phyloP scores from a whole-genome alignment of 1,284 basidiomycete genomes.

The Pyrrhoderma lamaoense region DNA sequence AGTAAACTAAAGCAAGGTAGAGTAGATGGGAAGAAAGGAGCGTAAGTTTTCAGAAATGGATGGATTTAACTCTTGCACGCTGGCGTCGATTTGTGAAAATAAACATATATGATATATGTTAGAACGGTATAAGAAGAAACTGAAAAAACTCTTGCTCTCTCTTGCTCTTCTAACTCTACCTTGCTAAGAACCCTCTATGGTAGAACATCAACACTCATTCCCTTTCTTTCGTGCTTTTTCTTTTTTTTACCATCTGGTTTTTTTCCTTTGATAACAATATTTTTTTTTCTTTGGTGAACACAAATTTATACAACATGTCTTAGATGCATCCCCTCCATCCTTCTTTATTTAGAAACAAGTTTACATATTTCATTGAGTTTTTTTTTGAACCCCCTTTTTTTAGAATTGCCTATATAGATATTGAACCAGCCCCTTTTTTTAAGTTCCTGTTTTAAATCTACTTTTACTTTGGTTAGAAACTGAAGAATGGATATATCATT shows the following conservation, averaged over 20 bases:
- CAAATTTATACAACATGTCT: not conserved
- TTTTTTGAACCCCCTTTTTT: no score
- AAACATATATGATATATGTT: not conserved
- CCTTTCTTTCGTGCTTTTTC: not conserved
- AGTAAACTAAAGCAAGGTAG: no score
- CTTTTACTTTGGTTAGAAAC: no score
- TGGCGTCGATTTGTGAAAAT: not conserved
- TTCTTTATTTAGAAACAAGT: not conserved
- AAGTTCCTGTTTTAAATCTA: no score
- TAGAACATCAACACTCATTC: not conserved
- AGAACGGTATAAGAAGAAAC: not conserved
- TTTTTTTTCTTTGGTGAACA: not conserved
- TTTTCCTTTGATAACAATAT: not conserved
- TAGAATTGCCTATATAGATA: no score
- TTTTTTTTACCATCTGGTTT: no score
- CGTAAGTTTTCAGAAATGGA: not conserved
- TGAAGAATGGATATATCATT: no score
- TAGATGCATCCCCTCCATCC: not conserved
- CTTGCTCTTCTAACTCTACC: not conserved
- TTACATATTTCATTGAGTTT: not conserved
- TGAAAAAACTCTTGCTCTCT: not conserved
- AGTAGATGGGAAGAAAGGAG: no score
- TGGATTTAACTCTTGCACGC: not conserved
- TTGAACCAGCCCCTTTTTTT: no score
- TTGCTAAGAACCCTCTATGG: not conserved